Percentiles rank a stretch among this genome's conserved stretches.
These are phyloP conservation scores for Tuber calosporum DNA, from an alignment of 495 filamentous ascomycete genomes.

Conservation along the genomic window DNA sequence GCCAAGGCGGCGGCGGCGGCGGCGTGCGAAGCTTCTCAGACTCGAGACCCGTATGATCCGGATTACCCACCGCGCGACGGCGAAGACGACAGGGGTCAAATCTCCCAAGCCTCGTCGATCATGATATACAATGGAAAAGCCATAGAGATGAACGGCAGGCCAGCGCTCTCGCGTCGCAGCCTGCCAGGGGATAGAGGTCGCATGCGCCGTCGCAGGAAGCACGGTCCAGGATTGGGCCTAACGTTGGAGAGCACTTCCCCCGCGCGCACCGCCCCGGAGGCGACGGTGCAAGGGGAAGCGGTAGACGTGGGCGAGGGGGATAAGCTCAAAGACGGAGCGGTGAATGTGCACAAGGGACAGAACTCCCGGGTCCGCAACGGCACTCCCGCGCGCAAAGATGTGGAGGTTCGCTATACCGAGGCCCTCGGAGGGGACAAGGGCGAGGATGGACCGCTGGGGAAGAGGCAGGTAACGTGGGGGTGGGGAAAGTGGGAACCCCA, in stretches of 20 bases:
- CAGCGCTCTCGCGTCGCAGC: not conserved
- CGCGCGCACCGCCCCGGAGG: slow-evolving; percentile 10
- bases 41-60: not conserved
- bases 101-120: slow-evolving; percentile 24
- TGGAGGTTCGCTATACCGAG: not conserved
- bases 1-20: slow-evolving; percentile 22
- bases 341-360: slow-evolving; percentile 24
- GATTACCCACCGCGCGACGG: not conserved
- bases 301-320: slow-evolving; percentile 12
- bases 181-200: not conserved
- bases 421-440: not conserved
- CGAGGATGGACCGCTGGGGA: not conserved
- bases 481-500: not conserved
- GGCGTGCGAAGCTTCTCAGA: slow-evolving; percentile 20
- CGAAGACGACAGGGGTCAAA: slow-evolving; percentile 12
- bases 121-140: slow-evolving; percentile 29
- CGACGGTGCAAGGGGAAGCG: slow-evolving; percentile 17
- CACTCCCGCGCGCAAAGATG: slow-evolving; percentile 8
- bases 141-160: slow-evolving; percentile 25
- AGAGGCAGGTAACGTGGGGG: not conserved
- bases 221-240: not conserved
- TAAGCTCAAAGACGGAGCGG: slow-evolving; percentile 12
- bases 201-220: not conserved
- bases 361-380: slow-evolving; percentile 30
- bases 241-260: slow-evolving; percentile 4